Base-by-base conservation (phyloP, 1,139 yeast genomes). In the Ashbya aceris region DNA sequence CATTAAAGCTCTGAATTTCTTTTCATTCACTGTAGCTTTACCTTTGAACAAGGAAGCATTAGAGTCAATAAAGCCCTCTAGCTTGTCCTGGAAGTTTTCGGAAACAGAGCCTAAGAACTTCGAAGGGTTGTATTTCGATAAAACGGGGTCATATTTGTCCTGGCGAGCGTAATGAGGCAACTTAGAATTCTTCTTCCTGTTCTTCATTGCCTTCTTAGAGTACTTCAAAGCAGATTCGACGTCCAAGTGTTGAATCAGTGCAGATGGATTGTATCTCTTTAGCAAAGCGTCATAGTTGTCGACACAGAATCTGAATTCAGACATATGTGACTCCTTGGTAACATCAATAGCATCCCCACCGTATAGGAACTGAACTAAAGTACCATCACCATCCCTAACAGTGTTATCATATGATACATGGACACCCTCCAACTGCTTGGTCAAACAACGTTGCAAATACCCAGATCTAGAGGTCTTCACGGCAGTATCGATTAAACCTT, bases 381-480 rank as follows among this genome's bases (percentile, higher is more conserved):
- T 73, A 44, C 98, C 98, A 64, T 93, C 98, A 48, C 86, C 83
- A 63, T 93, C 96, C 67, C 99, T 79, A 27, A 93, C 95, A 44
- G 96, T 77, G 69, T 89, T 87, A 67, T 93, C 99, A 61, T 93
- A 93, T 40, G 86, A 77, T 35, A 87, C 83, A 56, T 86, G 95
- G 30, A 93, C 95, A 70, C 98, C 98, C 67, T 93, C 99, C 53
- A 93, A 74, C 68, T 91, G 98, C 67, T 93, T 93, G 49, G 96
- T 91, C 68, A 93, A 76, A 77, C 98, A 93, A 71, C 99, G 83
- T 70, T 93, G 99, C 65, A 93, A 76, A 69, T 93, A 93, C 62
- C 99, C 99, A 43, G 98, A 89, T 70, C 96, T 83, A 23, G 97
- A 86, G 8, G 99, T 93, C 69, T 93, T 93, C 52, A 93, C 98